Evolutionary conservation across 2,329 filamentous ascomycete species (phyloP).

Genomic region (Colletotrichum sp.): DNA sequence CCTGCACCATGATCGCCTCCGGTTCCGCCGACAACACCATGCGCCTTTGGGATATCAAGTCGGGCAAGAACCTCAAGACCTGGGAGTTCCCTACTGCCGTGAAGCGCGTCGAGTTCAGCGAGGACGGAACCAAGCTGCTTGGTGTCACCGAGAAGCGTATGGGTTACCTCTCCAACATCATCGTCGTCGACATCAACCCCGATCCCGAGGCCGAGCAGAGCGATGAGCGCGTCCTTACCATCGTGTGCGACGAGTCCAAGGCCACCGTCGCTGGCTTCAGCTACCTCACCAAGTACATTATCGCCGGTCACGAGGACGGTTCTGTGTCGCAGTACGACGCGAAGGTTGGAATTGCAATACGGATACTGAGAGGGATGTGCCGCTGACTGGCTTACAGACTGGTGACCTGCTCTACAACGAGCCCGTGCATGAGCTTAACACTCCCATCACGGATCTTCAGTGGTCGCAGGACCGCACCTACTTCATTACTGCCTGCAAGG

Average conservation of each 20-base stretch:
- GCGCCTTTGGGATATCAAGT: slow-evolving; percentile 94
- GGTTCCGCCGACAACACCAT: slow-evolving; percentile 99
- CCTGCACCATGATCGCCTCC: slow-evolving; percentile 88
- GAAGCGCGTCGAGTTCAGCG: slow-evolving; percentile 97
- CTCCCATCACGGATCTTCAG: slow-evolving; percentile 89
- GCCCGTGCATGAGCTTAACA: slow-evolving; percentile 84
- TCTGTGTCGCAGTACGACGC: slow-evolving; percentile 89
- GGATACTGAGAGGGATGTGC: neutral
- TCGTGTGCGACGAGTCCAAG: slow-evolving; percentile 95
- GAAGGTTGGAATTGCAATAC: slow-evolving; percentile 62
- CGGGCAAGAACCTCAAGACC: slow-evolving; percentile 90
- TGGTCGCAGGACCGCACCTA: slow-evolving; percentile 94
- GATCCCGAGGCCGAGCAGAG: slow-evolving; percentile 84
- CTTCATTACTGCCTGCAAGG: slow-evolving; percentile 97
- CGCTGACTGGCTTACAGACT: slow-evolving; percentile 49
- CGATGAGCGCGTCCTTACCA: slow-evolving; percentile 82
- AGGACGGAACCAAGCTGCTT: slow-evolving; percentile 88
- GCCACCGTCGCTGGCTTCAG: slow-evolving; percentile 97
- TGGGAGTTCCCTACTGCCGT: slow-evolving; percentile 98
- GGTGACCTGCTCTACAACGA: slow-evolving; percentile 84
- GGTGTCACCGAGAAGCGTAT: slow-evolving; percentile 99
- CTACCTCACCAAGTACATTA: slow-evolving; percentile 93
- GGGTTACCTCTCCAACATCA: slow-evolving; percentile 92
- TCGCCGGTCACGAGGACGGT: slow-evolving; percentile 96
- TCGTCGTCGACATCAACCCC: slow-evolving; percentile 86